These are phyloP conservation scores for Pleurotus djamor DNA, from an alignment of 768 basidiomycete species.

Conservation along the genomic window DNA sequence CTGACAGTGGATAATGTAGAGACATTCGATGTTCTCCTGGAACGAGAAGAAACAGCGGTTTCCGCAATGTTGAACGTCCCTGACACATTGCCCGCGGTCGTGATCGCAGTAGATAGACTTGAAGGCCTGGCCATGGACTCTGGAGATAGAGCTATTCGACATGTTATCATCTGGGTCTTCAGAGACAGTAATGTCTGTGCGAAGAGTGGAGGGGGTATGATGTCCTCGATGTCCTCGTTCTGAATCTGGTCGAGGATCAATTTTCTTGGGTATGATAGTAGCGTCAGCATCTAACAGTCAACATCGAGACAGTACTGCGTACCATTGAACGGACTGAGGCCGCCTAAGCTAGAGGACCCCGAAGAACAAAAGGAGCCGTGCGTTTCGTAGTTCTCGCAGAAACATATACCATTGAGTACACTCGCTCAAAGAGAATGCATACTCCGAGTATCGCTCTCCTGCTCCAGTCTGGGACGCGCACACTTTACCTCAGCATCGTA, in stretches of 20 bases:
- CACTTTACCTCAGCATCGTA: conserved; percentile 12
- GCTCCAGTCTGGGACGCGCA: conserved; percentile 27
- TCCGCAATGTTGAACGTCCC: conserved; percentile 46
- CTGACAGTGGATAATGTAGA: conserved; percentile 21
- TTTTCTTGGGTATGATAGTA: neutral
- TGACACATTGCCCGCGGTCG: conserved; percentile 30
- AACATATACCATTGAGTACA: conserved; percentile 29
- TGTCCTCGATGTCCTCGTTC: conserved; percentile 32
- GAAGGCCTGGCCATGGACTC: conserved; percentile 12
- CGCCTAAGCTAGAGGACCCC: conserved; percentile 21
- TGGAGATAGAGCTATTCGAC: conserved; percentile 45
- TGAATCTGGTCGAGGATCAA: conserved; percentile 57
- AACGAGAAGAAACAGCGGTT: conserved; percentile 21
- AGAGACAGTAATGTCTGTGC: too few relatives aligned
- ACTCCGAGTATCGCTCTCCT: conserved; percentile 36
- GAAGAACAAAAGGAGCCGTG: conserved; percentile 7
- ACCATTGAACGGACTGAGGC: conserved; percentile 47
- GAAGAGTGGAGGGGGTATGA: too few relatives aligned
- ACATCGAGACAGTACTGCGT: conserved; percentile 32
- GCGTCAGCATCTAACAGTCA: conserved; percentile 7
- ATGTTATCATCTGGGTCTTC: too few relatives aligned
- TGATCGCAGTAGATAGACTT: conserved; percentile 11
- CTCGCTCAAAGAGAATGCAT: conserved; percentile 41
- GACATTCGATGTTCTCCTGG: conserved; percentile 27
- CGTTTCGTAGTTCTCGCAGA: conserved; percentile 21